Evolutionary conservation across 495 filamentous ascomycete genomes (phyloP).

Genomic region (Aspergillus bertholletiae): DNA sequence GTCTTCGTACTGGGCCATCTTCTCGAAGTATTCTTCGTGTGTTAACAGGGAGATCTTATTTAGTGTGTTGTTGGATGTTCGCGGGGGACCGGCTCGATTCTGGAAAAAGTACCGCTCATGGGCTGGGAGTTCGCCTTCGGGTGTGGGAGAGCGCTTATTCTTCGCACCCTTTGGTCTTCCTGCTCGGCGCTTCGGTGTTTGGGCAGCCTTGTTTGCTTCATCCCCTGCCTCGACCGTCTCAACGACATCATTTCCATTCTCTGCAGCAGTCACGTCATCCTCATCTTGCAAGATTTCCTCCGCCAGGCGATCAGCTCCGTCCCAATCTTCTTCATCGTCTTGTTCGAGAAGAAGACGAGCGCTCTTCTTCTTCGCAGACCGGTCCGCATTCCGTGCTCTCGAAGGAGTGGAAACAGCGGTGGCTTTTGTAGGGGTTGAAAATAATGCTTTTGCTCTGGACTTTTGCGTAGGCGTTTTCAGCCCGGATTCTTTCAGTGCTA

Average conservation of each 20-base stretch:
- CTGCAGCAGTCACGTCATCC: slow-evolving; percentile 27
- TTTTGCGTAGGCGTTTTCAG: slow-evolving; percentile 43
- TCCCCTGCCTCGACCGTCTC: slow-evolving; percentile 34
- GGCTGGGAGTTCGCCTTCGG: slow-evolving; percentile 72
- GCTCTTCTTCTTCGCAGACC: slow-evolving; percentile 84
- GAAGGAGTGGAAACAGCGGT: slow-evolving; percentile 44
- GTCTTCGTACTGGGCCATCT: slow-evolving; percentile 63
- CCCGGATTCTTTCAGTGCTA: slow-evolving; percentile 38
- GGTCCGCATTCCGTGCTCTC: slow-evolving; percentile 65
- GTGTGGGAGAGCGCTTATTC: slow-evolving; percentile 72
- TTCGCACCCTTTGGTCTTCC: slow-evolving; percentile 57
- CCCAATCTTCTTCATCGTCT: slow-evolving; percentile 71
- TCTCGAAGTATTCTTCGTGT: slow-evolving; percentile 85
- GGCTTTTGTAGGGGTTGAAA: slow-evolving; percentile 38
- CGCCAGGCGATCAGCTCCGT: slow-evolving; percentile 69
- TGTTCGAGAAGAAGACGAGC: slow-evolving; percentile 67
- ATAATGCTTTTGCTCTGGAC: slow-evolving; percentile 37
- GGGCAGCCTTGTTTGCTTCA: slow-evolving; percentile 27
- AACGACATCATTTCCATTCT: slow-evolving; percentile 36
- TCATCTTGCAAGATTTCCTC: slow-evolving; percentile 63
- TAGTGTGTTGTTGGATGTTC: slow-evolving; percentile 85
- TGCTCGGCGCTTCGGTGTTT: slow-evolving; percentile 54
- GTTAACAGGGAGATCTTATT: slow-evolving; percentile 71
- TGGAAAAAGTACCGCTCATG: slow-evolving; percentile 94
- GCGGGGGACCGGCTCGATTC: slow-evolving; percentile 73